Percentiles rank a stretch among this genome's conserved stretches.
phyloP scores from a whole-genome alignment of 2,329 filamentous ascomycete species.

The Verticillium dahliae region DNA sequence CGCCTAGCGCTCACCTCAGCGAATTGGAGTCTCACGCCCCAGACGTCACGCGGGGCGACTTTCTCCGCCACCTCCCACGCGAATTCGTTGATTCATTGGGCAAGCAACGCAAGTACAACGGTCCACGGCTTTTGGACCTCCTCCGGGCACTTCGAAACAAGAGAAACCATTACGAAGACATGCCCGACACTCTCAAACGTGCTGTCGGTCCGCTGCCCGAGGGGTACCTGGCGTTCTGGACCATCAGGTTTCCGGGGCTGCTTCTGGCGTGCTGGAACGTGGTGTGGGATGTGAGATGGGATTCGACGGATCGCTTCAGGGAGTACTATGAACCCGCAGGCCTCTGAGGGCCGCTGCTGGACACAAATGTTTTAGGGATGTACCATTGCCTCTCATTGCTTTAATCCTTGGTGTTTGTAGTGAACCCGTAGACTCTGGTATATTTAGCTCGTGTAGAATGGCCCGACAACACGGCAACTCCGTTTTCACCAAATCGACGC shows the following conservation, averaged over 20 bases:
- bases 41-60: conserved; percentile 61
- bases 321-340: conserved; percentile 59
- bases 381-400: too few relatives aligned
- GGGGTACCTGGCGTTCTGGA: conserved; percentile 82
- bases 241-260: conserved; percentile 68
- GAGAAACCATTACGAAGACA: conserved; percentile 95
- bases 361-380: too few relatives aligned
- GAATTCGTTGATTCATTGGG: conserved; percentile 85
- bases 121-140: conserved; percentile 74
- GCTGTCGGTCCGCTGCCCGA: conserved; percentile 68
- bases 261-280: conserved; percentile 74
- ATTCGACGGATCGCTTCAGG: conserved; percentile 58
- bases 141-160: conserved; percentile 89
- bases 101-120: conserved; percentile 93
- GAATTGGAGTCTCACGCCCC: conserved; percentile 50
- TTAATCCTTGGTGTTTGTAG: not conserved
- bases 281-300: conserved; percentile 59
- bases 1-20: conserved; percentile 61
- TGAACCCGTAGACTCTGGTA: not conserved
- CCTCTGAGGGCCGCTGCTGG: conserved; percentile 10
- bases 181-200: conserved; percentile 70
- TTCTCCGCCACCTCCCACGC: conserved; percentile 67
- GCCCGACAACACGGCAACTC: not conserved
- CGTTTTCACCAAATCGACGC: not conserved
- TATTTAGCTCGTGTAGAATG: not conserved